phyloP scores from a whole-genome alignment of 257 asterid species.

The Gynochthodes officinalis region DNA sequence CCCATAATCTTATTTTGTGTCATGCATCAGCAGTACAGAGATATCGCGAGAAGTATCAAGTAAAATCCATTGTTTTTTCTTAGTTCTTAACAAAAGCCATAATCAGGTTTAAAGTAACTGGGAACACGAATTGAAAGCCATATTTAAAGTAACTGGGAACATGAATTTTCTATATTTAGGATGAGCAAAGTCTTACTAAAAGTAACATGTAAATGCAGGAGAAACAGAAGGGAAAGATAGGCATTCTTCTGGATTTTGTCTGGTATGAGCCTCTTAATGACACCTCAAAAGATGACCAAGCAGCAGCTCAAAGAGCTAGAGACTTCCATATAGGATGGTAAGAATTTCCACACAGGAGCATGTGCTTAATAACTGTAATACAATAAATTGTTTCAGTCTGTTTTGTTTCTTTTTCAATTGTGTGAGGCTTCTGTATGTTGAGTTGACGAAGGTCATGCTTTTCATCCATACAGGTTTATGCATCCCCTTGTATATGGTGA shows the following conservation, averaged over 20 bases:
- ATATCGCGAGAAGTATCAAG: conserved; percentile 74
- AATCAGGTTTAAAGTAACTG: too few species aligned
- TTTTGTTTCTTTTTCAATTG: neutral
- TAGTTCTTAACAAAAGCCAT: neutral
- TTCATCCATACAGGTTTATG: conserved; percentile 53
- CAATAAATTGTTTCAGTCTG: too few species aligned
- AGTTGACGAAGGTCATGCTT: neutral
- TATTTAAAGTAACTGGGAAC: neutral
- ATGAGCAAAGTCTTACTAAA: neutral
- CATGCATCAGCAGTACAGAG: conserved; percentile 74
- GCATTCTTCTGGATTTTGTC: conserved; percentile 75
- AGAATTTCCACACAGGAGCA: too few species aligned
- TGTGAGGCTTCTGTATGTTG: neutral
- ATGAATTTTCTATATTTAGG: neutral
- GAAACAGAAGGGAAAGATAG: conserved; percentile 74
- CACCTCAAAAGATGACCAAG: conserved; percentile 50
- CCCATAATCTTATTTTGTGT: conserved; percentile 68
- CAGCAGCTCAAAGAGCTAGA: conserved; percentile 88
- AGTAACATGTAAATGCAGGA: conserved; percentile 35
- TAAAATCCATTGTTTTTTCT: conserved; percentile 8
- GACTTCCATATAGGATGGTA: conserved; percentile 97
- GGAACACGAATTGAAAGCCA: too few species aligned
- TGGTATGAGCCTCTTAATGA: conserved; percentile 83
- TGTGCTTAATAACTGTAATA: too few species aligned
- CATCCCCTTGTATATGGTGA: conserved; percentile 92